Base-by-base conservation (phyloP, 2,329 filamentous ascomycete species). In the Penicillium sp. region DNA sequence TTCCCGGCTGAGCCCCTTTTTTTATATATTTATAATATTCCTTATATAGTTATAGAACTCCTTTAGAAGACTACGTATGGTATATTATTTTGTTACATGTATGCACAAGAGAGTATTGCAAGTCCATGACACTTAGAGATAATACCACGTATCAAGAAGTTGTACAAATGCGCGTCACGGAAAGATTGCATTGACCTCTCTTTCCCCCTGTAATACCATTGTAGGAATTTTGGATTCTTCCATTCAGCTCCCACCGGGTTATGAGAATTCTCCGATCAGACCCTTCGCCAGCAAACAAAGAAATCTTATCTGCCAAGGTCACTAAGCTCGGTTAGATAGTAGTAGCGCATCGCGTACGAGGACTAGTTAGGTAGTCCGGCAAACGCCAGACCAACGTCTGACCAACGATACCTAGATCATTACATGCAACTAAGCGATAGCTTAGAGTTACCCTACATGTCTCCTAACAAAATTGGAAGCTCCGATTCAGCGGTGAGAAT, bases 1-100 rank as follows among this genome's bases (percentile, higher is more conserved):
- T 49, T 49, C 46, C 46, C 46, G 46, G 46, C 46, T 49, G 46
- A 49, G 46, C 46, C 46, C 46, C 17, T 47, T 47, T 47, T 47
- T 36, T 22, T 1, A 11, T 30, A 30, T 30, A 2, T 30, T 30
- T 7, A 2, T 28, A 8, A 28, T 7, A 28, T 30, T 30, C 9
- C 22, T 22, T 22, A 22, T 22, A 22, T 4, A 22, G 22, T 22
- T 22, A 22, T 22, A 22, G 22, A 22, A 22, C 22, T 3, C 4
- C 22, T 2, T 22, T 22, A 22, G 22, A 22, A 22, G 22, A 22
- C 22, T 22, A n/a, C n/a, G n/a, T n/a, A 22, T 22, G 22, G 22
- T 22, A 3, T 4, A 22, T 22, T 22, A 3, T 22, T 22, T 4
- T 22, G 22, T 4, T 22, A 22, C 22, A 22, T 22, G 22, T 22